Conservation (phyloP, 2,329 filamentous ascomycete species). For the Neopestalotiopsis sp. region DNA sequence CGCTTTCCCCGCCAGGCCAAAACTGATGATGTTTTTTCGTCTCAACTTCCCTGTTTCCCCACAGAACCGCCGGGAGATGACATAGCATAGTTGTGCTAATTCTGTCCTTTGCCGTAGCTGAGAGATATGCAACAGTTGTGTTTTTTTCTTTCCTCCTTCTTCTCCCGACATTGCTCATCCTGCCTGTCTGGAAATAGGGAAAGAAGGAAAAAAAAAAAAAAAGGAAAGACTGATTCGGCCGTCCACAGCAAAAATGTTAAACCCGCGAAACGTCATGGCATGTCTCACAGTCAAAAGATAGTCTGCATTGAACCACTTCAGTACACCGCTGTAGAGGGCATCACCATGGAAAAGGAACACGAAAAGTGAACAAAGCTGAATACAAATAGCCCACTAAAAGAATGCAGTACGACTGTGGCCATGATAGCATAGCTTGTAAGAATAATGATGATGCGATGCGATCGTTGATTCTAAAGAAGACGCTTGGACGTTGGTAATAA, state of each 20-base stretch:
- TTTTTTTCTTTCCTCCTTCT: not conserved
- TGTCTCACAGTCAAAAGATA: slow-evolving; percentile 5
- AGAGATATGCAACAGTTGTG: not conserved
- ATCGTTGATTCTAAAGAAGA: not conserved
- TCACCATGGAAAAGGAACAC: not conserved
- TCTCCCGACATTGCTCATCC: too few relatives aligned
- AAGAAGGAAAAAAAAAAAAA: too few relatives aligned
- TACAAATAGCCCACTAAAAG: not conserved
- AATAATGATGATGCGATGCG: not conserved
- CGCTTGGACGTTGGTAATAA: not conserved
- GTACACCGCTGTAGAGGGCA: too few relatives aligned
- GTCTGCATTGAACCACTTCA: not conserved
- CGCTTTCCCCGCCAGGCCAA: slow-evolving; percentile 12
- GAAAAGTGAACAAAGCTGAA: not conserved
- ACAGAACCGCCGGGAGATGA: slow-evolving; percentile 16
- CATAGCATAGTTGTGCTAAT: slow-evolving; percentile 2
- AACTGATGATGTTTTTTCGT: slow-evolving; percentile 15
- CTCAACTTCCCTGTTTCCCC: slow-evolving; percentile 12
- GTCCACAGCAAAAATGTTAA: not conserved
- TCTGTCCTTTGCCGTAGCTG: not conserved
- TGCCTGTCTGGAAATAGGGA: too few relatives aligned
- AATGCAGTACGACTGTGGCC: not conserved
- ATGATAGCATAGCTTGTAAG: not conserved
- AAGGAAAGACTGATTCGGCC: not conserved
- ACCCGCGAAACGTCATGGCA: slow-evolving; percentile 4